Conservation (phyloP, 129 eudicot genomes). For the Pseudognaphalium luteoalbum region DNA sequence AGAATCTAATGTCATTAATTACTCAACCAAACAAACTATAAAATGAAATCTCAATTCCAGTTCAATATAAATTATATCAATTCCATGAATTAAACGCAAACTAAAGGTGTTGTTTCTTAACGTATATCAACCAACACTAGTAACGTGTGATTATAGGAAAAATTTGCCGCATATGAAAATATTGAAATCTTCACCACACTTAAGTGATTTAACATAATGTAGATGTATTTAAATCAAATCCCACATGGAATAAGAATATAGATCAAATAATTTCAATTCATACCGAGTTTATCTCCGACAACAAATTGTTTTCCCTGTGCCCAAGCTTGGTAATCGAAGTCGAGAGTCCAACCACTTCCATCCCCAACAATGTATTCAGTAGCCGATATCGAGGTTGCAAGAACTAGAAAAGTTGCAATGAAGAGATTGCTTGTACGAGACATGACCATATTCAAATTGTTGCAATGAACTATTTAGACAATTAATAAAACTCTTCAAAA, state of each 20-base stretch:
- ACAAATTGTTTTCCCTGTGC: not conserved
- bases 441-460: constrained; percentile 8
- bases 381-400: constrained; percentile 29
- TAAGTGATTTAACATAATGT: too few relatives aligned
- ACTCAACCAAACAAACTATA: too few relatives aligned
- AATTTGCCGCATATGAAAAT: too few relatives aligned
- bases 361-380: constrained; percentile 36
- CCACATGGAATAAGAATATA: not conserved
- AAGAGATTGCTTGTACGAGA: not conserved
- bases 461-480: not conserved
- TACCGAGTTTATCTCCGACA: constrained; percentile 4
- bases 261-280: not conserved
- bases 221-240: too few relatives aligned
- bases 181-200: too few relatives aligned
- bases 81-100: too few relatives aligned
- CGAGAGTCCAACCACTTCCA: constrained; percentile 30
- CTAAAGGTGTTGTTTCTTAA: too few relatives aligned
- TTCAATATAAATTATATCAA: too few relatives aligned
- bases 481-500: constrained; percentile 6
- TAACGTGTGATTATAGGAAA: too few relatives aligned
- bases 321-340: constrained; percentile 13
- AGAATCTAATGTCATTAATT: too few relatives aligned
- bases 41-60: too few relatives aligned
- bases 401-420: constrained; percentile 4
- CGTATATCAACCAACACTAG: too few relatives aligned